Conservation (phyloP, 345 rosid species). For the Bretschneidera sinensis region DNA sequence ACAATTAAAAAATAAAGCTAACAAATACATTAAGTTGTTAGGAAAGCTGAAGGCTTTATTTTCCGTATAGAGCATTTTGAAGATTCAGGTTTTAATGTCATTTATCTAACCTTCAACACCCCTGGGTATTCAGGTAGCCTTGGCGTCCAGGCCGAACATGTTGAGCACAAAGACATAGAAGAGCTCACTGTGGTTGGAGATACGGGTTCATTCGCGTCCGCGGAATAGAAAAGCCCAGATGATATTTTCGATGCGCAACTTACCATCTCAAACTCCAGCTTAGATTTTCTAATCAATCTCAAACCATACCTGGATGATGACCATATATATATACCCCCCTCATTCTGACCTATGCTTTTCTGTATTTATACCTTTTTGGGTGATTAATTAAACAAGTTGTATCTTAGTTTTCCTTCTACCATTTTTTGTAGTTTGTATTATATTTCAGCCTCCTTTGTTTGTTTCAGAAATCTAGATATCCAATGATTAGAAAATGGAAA, state of each 20-base stretch:
- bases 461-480: too few relatives aligned
- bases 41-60: conserved; percentile 77
- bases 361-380: too few relatives aligned
- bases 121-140: conserved; percentile 56
- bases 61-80: conserved; percentile 59
- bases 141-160: conserved; percentile 48
- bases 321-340: too few relatives aligned
- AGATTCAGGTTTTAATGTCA: conserved; percentile 54
- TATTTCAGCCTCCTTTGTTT: too few relatives aligned
- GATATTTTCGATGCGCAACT: conserved; percentile 29
- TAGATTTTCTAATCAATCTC: conserved; percentile 48
- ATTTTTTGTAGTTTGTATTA: too few relatives aligned
- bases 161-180: conserved; percentile 32
- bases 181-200: conserved; percentile 70
- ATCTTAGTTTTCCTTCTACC: too few relatives aligned
- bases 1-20: too few relatives aligned
- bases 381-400: too few relatives aligned
- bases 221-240: conserved; percentile 42
- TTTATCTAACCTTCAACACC: conserved; percentile 62
- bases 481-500: too few relatives aligned
- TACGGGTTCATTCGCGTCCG: conserved; percentile 76
- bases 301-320: conserved; percentile 46
- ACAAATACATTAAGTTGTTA: too few relatives aligned
- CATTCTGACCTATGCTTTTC: too few relatives aligned
- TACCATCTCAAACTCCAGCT: conserved; percentile 78